These are phyloP conservation scores for Pseudomassariella vexata DNA, from an alignment of 2,329 filamentous ascomycete species.

Conservation along the genomic window DNA sequence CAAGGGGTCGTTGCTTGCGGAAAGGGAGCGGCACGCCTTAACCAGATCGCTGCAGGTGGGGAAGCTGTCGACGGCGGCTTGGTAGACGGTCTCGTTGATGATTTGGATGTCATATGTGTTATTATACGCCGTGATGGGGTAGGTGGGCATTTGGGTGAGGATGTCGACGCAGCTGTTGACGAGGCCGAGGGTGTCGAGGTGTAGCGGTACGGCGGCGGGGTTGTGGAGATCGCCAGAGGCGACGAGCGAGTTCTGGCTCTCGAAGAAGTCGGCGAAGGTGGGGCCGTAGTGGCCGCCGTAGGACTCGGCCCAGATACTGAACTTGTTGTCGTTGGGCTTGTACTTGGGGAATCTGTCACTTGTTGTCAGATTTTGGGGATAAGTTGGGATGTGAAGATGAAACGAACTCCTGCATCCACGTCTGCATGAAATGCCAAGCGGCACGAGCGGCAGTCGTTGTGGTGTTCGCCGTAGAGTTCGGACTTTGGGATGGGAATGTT, in stretches of 20 bases:
- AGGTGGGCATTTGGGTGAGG: conserved; percentile 52
- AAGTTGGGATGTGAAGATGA: background rate
- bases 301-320: conserved; percentile 40
- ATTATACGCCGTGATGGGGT: conserved; percentile 51
- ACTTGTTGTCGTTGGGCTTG: conserved; percentile 37
- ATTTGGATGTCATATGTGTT: conserved; percentile 61
- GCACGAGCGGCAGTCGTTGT: conserved; percentile 3
- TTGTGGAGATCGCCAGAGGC: background rate
- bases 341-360: conserved; percentile 7
- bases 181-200: conserved; percentile 60
- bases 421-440: conserved; percentile 10
- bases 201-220: conserved; percentile 24
- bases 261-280: conserved; percentile 6
- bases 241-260: conserved; percentile 4
- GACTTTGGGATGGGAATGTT: conserved; percentile 3
- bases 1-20: background rate
- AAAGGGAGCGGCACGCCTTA: background rate
- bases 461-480: conserved; percentile 4
- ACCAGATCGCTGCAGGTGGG: background rate
- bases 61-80: conserved; percentile 31
- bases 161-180: conserved; percentile 67
- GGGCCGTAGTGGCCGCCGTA: conserved; percentile 12
- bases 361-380: background rate
- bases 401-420: conserved; percentile 5
- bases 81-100: conserved; percentile 42